These are phyloP conservation scores for Alternaria gansuensis DNA, from an alignment of 2,329 filamentous ascomycete species.

Conservation along the genomic window DNA sequence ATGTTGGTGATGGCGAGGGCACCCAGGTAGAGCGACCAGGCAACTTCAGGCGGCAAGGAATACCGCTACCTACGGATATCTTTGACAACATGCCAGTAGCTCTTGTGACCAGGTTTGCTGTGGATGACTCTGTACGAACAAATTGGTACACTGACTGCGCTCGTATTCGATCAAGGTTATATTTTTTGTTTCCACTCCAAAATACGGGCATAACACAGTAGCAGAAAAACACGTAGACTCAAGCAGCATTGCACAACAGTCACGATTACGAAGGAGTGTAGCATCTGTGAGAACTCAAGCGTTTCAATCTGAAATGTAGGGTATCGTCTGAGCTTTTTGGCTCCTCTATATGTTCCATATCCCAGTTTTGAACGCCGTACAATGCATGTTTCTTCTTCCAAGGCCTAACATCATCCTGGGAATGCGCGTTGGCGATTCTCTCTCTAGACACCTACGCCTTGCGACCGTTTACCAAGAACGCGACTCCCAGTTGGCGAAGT, in stretches of 20 bases:
- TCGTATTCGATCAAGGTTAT: accelerated
- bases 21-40: conserved; percentile 48
- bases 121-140: accelerated
- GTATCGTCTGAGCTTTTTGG: conserved; percentile 47
- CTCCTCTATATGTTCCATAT: conserved; percentile 35
- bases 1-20: conserved; percentile 25
- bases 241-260: not conserved
- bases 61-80: conserved; percentile 31
- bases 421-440: not conserved
- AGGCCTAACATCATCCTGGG: not conserved
- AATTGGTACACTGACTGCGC: not conserved
- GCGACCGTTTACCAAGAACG: not conserved
- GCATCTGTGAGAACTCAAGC: not conserved
- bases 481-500: not conserved
- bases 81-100: not conserved
- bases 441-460: not conserved
- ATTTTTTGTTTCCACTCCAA: not conserved
- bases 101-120: accelerated
- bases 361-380: conserved; percentile 43
- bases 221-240: not conserved
- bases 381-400: conserved; percentile 36
- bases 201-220: not conserved
- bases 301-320: conserved; percentile 26
- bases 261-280: not conserved
- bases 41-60: conserved; percentile 45